A percentile compares a stretch with the other conserved stretches of the same genome.
Conservation (phyloP, 1,284 basidiomycete genomes). For the Meira nashicola region DNA sequence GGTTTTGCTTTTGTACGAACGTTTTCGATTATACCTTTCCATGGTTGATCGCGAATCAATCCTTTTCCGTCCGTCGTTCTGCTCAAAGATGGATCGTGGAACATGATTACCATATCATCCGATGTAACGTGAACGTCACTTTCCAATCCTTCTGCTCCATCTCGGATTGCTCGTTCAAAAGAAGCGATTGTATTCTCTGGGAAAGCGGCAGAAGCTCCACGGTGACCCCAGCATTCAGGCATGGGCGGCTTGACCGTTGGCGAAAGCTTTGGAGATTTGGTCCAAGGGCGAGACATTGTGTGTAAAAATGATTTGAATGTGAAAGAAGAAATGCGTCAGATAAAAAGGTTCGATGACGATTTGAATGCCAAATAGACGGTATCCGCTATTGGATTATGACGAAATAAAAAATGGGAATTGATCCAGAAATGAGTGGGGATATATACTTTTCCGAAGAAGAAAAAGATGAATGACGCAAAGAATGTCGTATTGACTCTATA, state of each 20-base stretch:
- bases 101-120: constrained; percentile 87
- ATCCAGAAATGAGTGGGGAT: no score
- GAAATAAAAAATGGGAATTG: no score
- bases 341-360: no score
- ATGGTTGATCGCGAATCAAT: constrained; percentile 57
- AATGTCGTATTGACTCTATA: no score
- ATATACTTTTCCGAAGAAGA: no score
- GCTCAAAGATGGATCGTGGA: constrained; percentile 73
- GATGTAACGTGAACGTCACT: constrained; percentile 81
- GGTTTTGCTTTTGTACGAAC: constrained; percentile 77
- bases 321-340: neutral
- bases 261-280: no score
- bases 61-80: constrained; percentile 61
- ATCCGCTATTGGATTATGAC: no score
- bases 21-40: constrained; percentile 70
- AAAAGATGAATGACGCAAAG: no score
- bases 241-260: neutral
- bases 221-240: constrained; percentile 36
- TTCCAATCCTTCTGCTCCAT: constrained; percentile 51
- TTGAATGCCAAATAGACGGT: no score
- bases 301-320: neutral
- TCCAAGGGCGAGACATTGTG: neutral
- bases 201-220: constrained; percentile 50
- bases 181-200: constrained; percentile 52
- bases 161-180: constrained; percentile 47